A percentile compares a stretch with the other conserved stretches of the same genome.
These are phyloP conservation scores for Cyclocybe aegerita DNA, from an alignment of 768 basidiomycete genomes.

Conservation along the genomic window DNA sequence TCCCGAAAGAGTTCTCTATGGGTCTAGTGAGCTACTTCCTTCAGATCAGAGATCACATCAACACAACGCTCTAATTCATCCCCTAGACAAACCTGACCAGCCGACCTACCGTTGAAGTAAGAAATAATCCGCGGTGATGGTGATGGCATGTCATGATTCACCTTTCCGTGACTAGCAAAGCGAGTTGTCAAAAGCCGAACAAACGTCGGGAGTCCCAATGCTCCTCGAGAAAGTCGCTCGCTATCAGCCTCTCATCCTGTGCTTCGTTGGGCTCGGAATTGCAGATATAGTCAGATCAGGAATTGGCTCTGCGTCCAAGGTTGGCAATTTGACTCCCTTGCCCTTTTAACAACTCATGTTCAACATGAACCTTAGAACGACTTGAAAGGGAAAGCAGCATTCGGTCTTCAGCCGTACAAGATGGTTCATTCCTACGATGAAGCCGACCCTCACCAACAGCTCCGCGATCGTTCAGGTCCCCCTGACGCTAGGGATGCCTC, in stretches of 20 bases:
- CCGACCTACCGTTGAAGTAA: constrained; percentile 64
- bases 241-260: constrained; percentile 64
- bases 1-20: constrained; percentile 57
- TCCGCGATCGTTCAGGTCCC: neutral
- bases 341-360: neutral
- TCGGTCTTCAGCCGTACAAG: constrained; percentile 54
- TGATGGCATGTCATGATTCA: neutral
- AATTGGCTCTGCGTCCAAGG: constrained; percentile 16
- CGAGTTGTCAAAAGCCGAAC: constrained; percentile 55
- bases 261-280: constrained; percentile 78
- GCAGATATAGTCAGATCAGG: constrained; percentile 34
- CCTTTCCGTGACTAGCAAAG: constrained; percentile 36
- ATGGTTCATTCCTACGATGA: constrained; percentile 33
- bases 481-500: neutral
- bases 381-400: constrained; percentile 16
- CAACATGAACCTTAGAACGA: neutral
- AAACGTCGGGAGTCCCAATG: constrained; percentile 48
- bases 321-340: neutral
- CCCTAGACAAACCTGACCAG: constrained; percentile 76
- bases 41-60: neutral
- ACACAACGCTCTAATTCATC: neutral
- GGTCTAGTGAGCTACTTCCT: constrained; percentile 57
- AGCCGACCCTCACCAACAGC: neutral
- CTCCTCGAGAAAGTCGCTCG: constrained; percentile 59
- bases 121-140: neutral